Base-by-base conservation (phyloP, 495 filamentous ascomycete species). In the Trichoderma erinaceum region DNA sequence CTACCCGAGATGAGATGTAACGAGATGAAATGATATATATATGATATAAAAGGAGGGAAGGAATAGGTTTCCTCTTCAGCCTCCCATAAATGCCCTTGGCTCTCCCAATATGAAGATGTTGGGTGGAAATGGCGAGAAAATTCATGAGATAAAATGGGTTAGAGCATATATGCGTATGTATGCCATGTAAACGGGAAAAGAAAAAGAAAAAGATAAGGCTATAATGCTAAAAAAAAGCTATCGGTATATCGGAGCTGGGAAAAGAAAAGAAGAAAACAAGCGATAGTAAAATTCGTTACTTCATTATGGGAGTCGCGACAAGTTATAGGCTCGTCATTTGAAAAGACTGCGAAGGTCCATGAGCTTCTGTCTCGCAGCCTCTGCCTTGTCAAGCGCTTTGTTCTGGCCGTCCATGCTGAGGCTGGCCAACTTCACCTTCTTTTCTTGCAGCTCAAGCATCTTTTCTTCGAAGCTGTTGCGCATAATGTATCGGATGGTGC, bases 401-500 rank as follows among this genome's bases (percentile, higher is more conserved):
- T 82, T 78, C 16, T 75, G 72, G 41, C 86, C 81, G 69, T 88
- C 88, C 89, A 97, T 88, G 71, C 89, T 92, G 69, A 97, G 82
- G 73, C 90, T 90, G 1, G 95, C 95, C 29, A 98, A 80, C 73
- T 90, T 88, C 73, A 87, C 87, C 84, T 99, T 99, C 84, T 95
- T 96, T 66, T 88, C 85, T 70, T 97, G 93, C 65, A 99, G 79
- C 68, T 89, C 83, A 3, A 96, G 79, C 83, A 99, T 96, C 81
- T 92, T 95, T 80, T 96, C 91, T 77, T 99, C 95, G 66, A 99
- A 96, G 72, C 91, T 96, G 68, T 84, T 80, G 38, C 83, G 83
- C 92, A 98, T 98, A 76, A 98, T 88, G 76, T 89, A 98, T 44
- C 92, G 86, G 16, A 88, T 86, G 1, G 90, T 96, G 12, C 83